Evolutionary conservation across 2,329 filamentous ascomycete genomes (phyloP), one percentile per base, ranked within the genome.

Genomic region (Colletotrichum australisinense): DNA sequence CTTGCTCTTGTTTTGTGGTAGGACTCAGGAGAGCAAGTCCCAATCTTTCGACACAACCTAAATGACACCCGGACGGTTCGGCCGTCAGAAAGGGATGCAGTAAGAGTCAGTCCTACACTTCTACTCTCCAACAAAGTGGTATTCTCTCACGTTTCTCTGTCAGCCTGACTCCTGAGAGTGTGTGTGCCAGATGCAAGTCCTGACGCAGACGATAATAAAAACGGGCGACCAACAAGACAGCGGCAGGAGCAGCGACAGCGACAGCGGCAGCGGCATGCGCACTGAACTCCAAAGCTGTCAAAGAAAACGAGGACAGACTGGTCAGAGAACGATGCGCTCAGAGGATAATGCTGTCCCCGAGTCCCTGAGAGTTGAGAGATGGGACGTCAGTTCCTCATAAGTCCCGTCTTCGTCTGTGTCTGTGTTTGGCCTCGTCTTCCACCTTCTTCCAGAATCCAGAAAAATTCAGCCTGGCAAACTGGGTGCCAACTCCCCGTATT

Each of bases 331-430:
- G 63, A 26, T 63, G 59, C 59, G 53, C 14, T 49, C 30, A 38
- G 22, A 28, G n/a, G 22, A 49, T 49, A 49, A n/a, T 35, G 64
- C 38, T 59, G n/a, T 30, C 24, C 32, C 11, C 38, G 30, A 19
- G 9, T 52, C 35, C 32, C 28, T 26, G 11, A 26, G 46, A 64
- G n/a, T 68, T 26, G 52, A 26, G 58, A 69, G 69, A 73, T 73
- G 66, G 71, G 71, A 73, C 56, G 71, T 67, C 67, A 53, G 62
- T 62, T 72, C 64, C 57, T 72, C 57, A 46, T 32, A 38, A 57
- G 55, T 60, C 26, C 57, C 14, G 60, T 49, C 30, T 60, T 42
- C 42, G 53, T 66, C 46, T 52, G 56, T 53, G 63, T 57, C 69
- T 42, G 57, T 52, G 68, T 62, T 35, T 55, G 56, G 35, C 56